Conservation (phyloP, 2,329 filamentous ascomycete species). For the Fusarium subtropicale region DNA sequence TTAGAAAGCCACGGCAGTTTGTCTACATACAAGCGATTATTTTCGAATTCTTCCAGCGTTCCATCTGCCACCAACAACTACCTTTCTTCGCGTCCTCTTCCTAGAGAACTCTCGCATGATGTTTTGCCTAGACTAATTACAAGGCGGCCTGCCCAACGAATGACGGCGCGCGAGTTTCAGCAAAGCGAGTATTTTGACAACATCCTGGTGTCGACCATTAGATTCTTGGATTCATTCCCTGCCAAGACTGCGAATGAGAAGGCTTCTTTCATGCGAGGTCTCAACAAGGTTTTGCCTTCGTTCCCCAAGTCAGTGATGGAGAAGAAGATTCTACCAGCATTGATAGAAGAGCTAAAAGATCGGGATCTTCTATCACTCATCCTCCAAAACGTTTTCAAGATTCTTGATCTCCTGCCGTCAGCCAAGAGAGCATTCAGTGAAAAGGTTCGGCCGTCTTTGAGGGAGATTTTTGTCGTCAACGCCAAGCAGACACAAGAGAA, state of each 20-base stretch:
- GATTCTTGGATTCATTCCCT: conserved; percentile 90
- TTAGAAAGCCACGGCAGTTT: conserved; percentile 83
- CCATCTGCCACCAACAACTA: conserved; percentile 88
- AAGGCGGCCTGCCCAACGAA: conserved; percentile 83
- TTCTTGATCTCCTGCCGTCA: conserved; percentile 81
- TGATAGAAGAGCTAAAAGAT: conserved; percentile 95
- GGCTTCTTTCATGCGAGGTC: conserved; percentile 86
- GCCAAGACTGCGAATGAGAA: conserved; percentile 94
- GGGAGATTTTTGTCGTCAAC: conserved; percentile 80
- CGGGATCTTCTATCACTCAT: conserved; percentile 86
- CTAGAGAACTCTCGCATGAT: conserved; percentile 78
- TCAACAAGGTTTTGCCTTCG: conserved; percentile 87
- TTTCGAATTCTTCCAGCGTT: conserved; percentile 80
- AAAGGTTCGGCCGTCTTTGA: conserved; percentile 84
- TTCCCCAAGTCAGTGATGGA: conserved; percentile 95
- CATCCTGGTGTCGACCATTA: conserved; percentile 93
- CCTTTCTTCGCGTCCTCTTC: conserved; percentile 81
- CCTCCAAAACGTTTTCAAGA: conserved; percentile 91
- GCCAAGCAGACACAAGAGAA: conserved; percentile 73
- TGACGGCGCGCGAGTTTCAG: conserved; percentile 92
- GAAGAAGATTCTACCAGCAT: conserved; percentile 88
- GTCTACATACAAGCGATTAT: conserved; percentile 86
- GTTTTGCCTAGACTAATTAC: conserved; percentile 90
- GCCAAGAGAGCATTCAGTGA: conserved; percentile 85
- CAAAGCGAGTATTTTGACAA: conserved; percentile 98